These are phyloP conservation scores for Termitomyces bulborhizus DNA, from an alignment of 768 basidiomycete species.

Conservation along the genomic window DNA sequence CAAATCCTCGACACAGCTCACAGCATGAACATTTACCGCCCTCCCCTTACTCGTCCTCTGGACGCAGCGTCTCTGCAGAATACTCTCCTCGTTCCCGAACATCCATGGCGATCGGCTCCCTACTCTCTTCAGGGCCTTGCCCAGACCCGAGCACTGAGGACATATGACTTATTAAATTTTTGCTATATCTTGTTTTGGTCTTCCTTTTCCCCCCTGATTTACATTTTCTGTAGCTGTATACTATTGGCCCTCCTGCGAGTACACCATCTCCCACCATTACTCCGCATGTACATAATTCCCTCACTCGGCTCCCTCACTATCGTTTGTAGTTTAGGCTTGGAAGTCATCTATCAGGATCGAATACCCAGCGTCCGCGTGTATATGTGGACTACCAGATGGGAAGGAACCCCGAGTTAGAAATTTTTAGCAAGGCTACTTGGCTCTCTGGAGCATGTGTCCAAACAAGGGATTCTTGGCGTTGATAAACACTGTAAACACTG, in stretches of 20 bases:
- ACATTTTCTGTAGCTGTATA: conserved; percentile 12
- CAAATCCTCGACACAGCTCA: conserved; percentile 23
- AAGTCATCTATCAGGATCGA: not conserved
- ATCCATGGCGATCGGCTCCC: conserved; percentile 76
- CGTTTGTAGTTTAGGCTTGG: conserved; percentile 1
- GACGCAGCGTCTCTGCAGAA: conserved; percentile 57
- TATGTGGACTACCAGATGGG: not conserved
- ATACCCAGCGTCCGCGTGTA: conserved; percentile 4
- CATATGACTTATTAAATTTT: conserved; percentile 16
- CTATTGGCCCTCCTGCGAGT: not conserved
- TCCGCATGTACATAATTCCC: conserved; percentile 9
- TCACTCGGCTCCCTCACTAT: not conserved
- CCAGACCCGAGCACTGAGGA: conserved; percentile 31
- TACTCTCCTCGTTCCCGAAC: conserved; percentile 67
- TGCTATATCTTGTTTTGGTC: not conserved
- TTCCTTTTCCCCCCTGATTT: not conserved
- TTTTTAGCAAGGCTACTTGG: conserved; percentile 11
- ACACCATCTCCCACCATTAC: not conserved
- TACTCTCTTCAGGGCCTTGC: conserved; percentile 46
- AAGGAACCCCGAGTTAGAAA: conserved; percentile 6
- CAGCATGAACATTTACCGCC: conserved; percentile 51
- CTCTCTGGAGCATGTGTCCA: conserved; percentile 14
- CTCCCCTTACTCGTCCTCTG: conserved; percentile 69
- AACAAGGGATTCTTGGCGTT: conserved; percentile 11
- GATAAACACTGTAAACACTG: not conserved